These are phyloP conservation scores for Lecanicillium sp. DNA, from an alignment of 2,329 filamentous ascomycete species.

Conservation along the genomic window DNA sequence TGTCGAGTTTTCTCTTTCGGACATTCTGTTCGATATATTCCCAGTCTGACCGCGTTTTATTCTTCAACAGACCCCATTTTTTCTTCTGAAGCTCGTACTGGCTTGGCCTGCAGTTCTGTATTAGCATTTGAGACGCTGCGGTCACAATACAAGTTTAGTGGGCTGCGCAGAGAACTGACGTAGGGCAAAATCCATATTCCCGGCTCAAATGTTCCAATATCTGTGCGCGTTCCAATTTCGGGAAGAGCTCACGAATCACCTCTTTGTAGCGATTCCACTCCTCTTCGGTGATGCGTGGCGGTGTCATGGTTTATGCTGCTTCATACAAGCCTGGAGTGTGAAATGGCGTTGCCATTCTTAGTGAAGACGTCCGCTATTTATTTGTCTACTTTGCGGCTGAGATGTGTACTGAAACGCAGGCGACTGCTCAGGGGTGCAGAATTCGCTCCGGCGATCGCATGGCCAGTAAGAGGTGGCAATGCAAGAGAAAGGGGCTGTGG, in stretches of 20 bases:
- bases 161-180: neutral
- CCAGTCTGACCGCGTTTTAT: neutral
- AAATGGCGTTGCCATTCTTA: too few relatives aligned
- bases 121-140: neutral
- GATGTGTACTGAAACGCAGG: too few relatives aligned
- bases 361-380: too few relatives aligned
- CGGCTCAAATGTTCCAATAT: slow-evolving; percentile 1
- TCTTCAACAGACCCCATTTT: neutral
- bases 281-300: neutral
- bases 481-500: too few relatives aligned
- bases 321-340: too few relatives aligned
- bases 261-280: neutral
- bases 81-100: slow-evolving; percentile 3
- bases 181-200: slow-evolving; percentile 1
- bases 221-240: neutral
- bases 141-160: neutral
- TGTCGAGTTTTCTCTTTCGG: neutral
- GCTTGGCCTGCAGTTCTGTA: neutral
- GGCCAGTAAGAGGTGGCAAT: too few relatives aligned
- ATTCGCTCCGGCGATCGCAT: too few relatives aligned
- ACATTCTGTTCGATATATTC: neutral
- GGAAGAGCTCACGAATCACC: neutral
- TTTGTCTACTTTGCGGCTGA: too few relatives aligned
- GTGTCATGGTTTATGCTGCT: neutral
- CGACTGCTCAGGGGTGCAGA: too few relatives aligned